Evolutionary conservation across 2,329 filamentous ascomycete species (phyloP).

Genomic region (Hymenoscyphus occultus): DNA sequence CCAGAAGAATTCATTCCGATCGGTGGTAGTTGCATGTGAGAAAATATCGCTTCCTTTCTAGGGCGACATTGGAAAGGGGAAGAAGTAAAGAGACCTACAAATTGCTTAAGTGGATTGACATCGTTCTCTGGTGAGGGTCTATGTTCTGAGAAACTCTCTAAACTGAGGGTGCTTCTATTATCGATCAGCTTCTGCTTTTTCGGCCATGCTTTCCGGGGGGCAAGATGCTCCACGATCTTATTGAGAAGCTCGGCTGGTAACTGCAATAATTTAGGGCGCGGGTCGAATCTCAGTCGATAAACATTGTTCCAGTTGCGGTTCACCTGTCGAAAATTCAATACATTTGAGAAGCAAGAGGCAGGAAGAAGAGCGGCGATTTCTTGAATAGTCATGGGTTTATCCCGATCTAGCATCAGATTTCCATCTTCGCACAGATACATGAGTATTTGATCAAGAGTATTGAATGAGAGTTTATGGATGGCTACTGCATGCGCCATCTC

Average conservation of each 20-base stretch:
- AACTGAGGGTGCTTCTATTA: constrained; percentile 15
- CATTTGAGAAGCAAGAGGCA: not conserved
- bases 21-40: not conserved
- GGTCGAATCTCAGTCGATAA: constrained; percentile 10
- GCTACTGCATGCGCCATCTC: not conserved
- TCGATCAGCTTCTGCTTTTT: constrained; percentile 39
- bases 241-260: constrained; percentile 18
- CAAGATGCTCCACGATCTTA: constrained; percentile 39
- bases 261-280: not conserved
- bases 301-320: constrained; percentile 14
- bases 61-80: not conserved
- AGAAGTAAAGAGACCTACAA: constrained; percentile 8
- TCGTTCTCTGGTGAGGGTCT: constrained; percentile 3
- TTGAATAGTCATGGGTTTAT: constrained; percentile 4
- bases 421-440: constrained; percentile 7
- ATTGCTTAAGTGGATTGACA: constrained; percentile 2
- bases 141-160: constrained; percentile 14
- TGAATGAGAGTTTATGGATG: constrained; percentile 10
- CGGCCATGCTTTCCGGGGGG: constrained; percentile 33
- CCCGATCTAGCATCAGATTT: not conserved
- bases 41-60: not conserved
- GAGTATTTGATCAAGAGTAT: constrained; percentile 16
- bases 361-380: not conserved
- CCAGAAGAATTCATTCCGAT: not conserved
- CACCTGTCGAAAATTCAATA: constrained; percentile 14